Base-by-base conservation (phyloP, 2,329 filamentous ascomycete genomes). In the Aspergillus ustus region DNA sequence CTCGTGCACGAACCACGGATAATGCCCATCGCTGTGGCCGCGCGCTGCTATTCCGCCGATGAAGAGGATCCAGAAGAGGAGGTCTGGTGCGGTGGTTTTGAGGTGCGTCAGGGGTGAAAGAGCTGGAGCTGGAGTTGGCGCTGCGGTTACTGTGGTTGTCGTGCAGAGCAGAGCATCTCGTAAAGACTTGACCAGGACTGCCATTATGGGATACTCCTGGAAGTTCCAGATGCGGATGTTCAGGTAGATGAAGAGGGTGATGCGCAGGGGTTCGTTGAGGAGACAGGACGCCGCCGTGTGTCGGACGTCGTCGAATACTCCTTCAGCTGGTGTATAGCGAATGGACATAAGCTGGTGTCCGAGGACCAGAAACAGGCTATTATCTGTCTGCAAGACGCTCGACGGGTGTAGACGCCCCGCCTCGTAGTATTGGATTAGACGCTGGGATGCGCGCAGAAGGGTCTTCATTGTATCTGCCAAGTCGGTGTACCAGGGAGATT, bases 161-260 rank as follows among this genome's bases (percentile, higher is more conserved):
- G 20, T 4, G 22, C n/a, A 11, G n/a, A 58, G 19, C 43, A 52
- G 13, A 48, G 17, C 28, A 19, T 53, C 34, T 31, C 43, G 34
- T 45, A 59, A 25, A 17, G 34, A 9, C 20, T 59, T 29, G 6
- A 53, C 40, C 15, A 59, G n/a, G 49, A 25, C 13, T 25, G 37
- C 37, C 57, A 52, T 59, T 4, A 59, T 52, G 19, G 57, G 57
- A 22, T 52, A 59, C 49, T n/a, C 28, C 40, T 52, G 48, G 25
- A 52, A 59, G 46, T 52, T 22, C 57, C 48, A 59, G 11, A 59
- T 40, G 1, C 37, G 49, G 40, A 53, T 29, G 17, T 48, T 52
- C n/a, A 52, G 29, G 40, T 59, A 59, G 45, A 59, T 53, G 13
- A 59, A 45, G 13, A 53, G 57, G 25, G 37, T 46, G 8, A 48